Evolutionary conservation across 1,284 basidiomycete genomes (phyloP).

Genomic region (Apiotrichum brassicae): DNA sequence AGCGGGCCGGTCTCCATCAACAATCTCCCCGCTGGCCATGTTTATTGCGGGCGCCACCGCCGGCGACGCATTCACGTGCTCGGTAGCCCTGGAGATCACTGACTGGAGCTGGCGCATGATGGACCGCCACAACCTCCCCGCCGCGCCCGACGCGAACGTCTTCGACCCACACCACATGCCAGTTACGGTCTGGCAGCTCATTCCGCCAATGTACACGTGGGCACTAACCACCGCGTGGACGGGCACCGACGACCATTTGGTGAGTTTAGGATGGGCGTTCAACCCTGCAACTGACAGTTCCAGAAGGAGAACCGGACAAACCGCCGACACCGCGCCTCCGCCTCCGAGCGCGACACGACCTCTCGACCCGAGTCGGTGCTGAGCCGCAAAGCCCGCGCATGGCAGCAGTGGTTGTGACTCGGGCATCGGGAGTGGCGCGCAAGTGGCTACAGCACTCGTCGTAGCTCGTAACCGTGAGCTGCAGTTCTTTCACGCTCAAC

Average conservation of each 20-base stretch:
- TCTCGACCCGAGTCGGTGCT: conserved; percentile 1
- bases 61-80: conserved; percentile 15
- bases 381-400: conserved; percentile 8
- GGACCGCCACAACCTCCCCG: conserved; percentile 5
- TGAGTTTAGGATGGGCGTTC: neutral
- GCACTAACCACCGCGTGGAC: conserved; percentile 17
- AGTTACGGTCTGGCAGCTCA: conserved; percentile 15
- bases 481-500: no score
- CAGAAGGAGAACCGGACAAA: neutral
- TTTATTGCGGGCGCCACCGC: conserved; percentile 15
- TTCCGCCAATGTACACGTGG: conserved; percentile 19
- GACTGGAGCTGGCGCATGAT: conserved; percentile 19
- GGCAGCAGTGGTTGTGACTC: conserved; percentile 17
- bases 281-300: neutral
- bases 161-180: conserved; percentile 21
- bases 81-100: conserved; percentile 7
- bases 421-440: no score
- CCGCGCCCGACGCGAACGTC: conserved; percentile 8
- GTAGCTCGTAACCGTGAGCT: no score
- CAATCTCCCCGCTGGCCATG: conserved; percentile 6
- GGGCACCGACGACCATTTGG: conserved; percentile 1
- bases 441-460: no score
- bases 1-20: conserved; percentile 5
- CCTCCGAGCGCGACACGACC: neutral
- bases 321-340: neutral